These are phyloP conservation scores for Harringtonia lauricola DNA, from an alignment of 2,329 filamentous ascomycete genomes.

Conservation along the genomic window DNA sequence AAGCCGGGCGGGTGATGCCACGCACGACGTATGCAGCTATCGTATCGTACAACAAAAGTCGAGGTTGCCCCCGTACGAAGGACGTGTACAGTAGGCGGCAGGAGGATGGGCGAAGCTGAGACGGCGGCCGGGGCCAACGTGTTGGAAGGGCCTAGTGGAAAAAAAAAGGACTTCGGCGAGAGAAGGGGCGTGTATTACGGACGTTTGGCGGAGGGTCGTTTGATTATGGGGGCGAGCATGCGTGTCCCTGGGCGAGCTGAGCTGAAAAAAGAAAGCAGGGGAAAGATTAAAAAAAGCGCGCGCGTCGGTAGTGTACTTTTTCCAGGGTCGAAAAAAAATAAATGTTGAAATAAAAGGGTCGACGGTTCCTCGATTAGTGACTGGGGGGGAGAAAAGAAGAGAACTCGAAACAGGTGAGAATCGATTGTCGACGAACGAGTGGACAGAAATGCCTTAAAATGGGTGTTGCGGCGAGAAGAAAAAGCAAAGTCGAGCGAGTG, in stretches of 20 bases:
- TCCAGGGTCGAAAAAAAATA: not conserved
- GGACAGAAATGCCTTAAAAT: too few relatives aligned
- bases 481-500: too few relatives aligned
- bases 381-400: too few relatives aligned
- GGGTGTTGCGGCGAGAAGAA: too few relatives aligned
- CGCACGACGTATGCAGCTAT: too few relatives aligned
- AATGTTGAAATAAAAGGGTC: constrained; percentile 1
- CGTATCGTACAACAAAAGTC: too few relatives aligned
- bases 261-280: constrained; percentile 1
- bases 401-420: too few relatives aligned
- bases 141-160: not conserved
- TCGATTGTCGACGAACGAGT: too few relatives aligned
- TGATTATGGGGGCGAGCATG: not conserved
- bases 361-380: too few relatives aligned
- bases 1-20: too few relatives aligned
- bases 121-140: not conserved
- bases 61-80: too few relatives aligned
- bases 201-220: not conserved
- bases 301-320: not conserved
- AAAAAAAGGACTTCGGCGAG: not conserved
- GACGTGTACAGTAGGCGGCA: too few relatives aligned
- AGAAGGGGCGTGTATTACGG: not conserved
- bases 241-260: not conserved
- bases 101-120: not conserved
- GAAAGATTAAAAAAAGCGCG: not conserved